A percentile compares a stretch with the other conserved stretches of the same genome.
Evolutionary conservation across 345 rosid genomes (phyloP).

Genomic region (Populus davidiana): DNA sequence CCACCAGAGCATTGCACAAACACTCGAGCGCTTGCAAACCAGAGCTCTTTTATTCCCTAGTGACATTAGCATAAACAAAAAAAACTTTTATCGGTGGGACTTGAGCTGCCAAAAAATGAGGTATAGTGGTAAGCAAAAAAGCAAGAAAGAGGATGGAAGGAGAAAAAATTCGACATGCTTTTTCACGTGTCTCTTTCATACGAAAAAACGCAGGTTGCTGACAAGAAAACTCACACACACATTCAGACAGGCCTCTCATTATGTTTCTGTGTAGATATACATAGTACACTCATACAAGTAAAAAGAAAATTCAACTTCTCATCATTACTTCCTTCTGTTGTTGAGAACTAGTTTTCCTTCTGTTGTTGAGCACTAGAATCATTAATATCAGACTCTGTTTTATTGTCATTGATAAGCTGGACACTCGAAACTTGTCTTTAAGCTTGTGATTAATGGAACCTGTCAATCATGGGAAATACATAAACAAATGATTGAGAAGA

Average conservation of each 20-base stretch:
- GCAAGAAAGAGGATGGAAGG: slow-evolving; percentile 24
- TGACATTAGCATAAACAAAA: slow-evolving; percentile 26
- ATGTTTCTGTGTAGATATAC: not conserved
- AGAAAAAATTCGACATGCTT: slow-evolving; percentile 39
- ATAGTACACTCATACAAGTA: not conserved
- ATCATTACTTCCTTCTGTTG: slow-evolving; percentile 12
- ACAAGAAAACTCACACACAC: not conserved
- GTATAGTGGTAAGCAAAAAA: slow-evolving; percentile 41
- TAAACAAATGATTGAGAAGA: slow-evolving; percentile 52
- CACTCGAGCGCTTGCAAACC: not conserved
- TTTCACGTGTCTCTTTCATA: slow-evolving; percentile 35
- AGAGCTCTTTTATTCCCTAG: not conserved
- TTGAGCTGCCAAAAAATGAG: slow-evolving; percentile 22
- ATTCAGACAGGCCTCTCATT: not conserved
- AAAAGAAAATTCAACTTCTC: slow-evolving; percentile 12
- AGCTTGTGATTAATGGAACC: slow-evolving; percentile 49
- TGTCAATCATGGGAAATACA: slow-evolving; percentile 55
- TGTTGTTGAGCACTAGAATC: slow-evolving; percentile 7
- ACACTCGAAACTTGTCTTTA: slow-evolving; percentile 20
- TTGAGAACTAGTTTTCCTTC: not conserved
- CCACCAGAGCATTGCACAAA: not conserved
- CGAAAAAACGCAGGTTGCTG: slow-evolving; percentile 29
- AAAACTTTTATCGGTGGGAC: slow-evolving; percentile 32
- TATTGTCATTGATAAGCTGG: slow-evolving; percentile 7
- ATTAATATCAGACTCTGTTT: slow-evolving; percentile 11